These are phyloP conservation scores for Spiraea crenata DNA, from an alignment of 331 rosid genomes.

Conservation along the genomic window DNA sequence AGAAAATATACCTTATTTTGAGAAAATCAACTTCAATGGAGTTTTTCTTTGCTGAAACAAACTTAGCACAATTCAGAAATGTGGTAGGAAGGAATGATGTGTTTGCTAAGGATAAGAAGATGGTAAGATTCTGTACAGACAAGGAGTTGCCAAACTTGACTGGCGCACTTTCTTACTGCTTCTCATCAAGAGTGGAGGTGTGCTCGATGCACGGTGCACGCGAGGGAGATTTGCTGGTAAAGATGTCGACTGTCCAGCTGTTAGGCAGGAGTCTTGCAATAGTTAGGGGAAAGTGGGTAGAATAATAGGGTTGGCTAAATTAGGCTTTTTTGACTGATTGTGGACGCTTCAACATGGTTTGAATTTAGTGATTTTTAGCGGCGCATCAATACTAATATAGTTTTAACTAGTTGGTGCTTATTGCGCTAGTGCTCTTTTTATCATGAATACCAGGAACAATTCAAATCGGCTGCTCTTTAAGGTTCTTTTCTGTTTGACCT, in stretches of 20 bases:
- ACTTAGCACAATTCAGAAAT: background rate
- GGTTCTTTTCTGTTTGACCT: conserved; percentile 13
- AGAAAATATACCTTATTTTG: too few relatives aligned
- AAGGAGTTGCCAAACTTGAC: conserved; percentile 20
- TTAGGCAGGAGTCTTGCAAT: conserved; percentile 23
- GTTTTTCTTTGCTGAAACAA: background rate
- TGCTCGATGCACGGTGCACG: background rate
- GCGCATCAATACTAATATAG: background rate
- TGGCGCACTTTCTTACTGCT: background rate
- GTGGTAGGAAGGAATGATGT: background rate
- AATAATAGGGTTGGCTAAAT: background rate
- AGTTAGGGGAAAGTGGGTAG: conserved; percentile 22
- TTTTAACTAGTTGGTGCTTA: background rate
- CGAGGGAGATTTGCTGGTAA: conserved; percentile 14
- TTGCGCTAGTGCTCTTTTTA: conserved; percentile 22
- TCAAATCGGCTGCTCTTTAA: conserved; percentile 23
- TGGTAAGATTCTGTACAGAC: too few relatives aligned
- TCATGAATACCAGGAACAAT: conserved; percentile 16
- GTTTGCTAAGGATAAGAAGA: too few relatives aligned
- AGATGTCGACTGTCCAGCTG: conserved; percentile 27
- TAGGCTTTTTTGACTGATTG: background rate
- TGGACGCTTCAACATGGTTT: conserved; percentile 8
- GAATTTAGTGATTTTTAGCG: background rate
- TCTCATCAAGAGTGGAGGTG: conserved; percentile 8
- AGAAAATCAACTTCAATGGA: background rate